phyloP scores from a whole-genome alignment of 2,329 filamentous ascomycete species.

The Lachnum nothofagi region DNA sequence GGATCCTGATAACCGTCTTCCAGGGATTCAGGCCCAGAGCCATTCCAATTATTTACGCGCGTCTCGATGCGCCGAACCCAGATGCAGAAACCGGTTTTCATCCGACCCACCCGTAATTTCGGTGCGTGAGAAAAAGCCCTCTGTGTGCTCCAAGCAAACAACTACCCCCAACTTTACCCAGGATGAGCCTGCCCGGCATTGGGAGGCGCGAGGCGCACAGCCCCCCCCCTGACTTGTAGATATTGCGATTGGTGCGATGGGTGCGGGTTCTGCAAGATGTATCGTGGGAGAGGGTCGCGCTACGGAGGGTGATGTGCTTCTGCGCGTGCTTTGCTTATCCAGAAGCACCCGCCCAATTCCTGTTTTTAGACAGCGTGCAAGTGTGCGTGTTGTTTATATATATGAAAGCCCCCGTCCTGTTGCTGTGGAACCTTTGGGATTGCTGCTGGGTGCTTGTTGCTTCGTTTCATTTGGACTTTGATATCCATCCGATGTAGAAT shows the following conservation, averaged over 20 bases:
- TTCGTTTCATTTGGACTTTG: background rate
- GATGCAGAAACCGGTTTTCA: background rate
- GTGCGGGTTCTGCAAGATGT: background rate
- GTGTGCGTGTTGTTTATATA: background rate
- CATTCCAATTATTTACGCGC: background rate
- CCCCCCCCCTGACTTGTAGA: background rate
- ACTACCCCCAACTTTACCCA: background rate
- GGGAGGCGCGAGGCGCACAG: background rate
- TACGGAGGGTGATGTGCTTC: background rate
- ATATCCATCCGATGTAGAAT: background rate
- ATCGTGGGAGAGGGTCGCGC: background rate
- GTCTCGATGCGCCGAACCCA: background rate
- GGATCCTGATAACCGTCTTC: too few relatives aligned
- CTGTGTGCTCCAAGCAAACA: background rate
- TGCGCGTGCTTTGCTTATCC: background rate
- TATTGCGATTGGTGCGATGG: background rate
- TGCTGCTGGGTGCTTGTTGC: background rate
- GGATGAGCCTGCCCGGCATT: background rate
- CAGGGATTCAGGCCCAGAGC: background rate
- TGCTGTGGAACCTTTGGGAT: background rate
- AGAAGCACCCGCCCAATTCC: background rate
- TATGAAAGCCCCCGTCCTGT: background rate
- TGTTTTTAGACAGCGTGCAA: background rate
- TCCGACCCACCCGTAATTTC: slow-evolving; percentile 1
- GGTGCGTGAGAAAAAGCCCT: background rate